Conservation (phyloP, 2,329 filamentous ascomycete genomes). For the Emergomyces orientalis region DNA sequence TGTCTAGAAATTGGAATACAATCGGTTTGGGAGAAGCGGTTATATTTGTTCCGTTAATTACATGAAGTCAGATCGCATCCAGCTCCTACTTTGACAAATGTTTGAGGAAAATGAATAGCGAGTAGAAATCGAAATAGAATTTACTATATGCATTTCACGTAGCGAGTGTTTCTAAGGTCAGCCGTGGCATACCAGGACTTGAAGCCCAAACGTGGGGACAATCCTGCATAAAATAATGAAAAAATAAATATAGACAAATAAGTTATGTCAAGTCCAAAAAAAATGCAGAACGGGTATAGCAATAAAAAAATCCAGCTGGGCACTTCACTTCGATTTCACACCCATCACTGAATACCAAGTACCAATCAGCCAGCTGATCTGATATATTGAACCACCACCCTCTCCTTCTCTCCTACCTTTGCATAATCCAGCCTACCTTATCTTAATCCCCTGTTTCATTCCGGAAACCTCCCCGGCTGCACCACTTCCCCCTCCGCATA, state of each 20-base stretch:
- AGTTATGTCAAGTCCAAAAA: no score
- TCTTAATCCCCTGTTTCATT: slow-evolving; percentile 15
- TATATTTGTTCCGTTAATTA: not conserved
- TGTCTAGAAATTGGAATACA: not conserved
- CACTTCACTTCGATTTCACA: not conserved
- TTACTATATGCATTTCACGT: no score
- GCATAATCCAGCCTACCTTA: not conserved
- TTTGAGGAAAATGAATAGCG: no score
- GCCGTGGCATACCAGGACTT: no score
- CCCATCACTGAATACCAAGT: not conserved
- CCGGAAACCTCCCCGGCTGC: slow-evolving; percentile 33
- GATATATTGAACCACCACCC: not conserved
- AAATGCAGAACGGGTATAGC: not conserved
- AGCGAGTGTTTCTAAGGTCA: no score
- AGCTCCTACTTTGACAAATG: not conserved
- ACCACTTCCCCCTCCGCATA: slow-evolving; percentile 35
- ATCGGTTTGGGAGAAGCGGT: not conserved
- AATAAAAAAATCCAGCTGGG: not conserved
- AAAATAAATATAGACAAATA: no score
- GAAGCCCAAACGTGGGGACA: no score
- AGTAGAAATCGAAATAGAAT: no score
- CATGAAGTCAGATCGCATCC: not conserved
- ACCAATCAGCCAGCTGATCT: not conserved
- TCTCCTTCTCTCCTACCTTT: not conserved
- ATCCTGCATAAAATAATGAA: no score